A percentile compares a stretch with the other conserved stretches of the same genome.
Conservation (phyloP, 805 yeast species). For the Metschnikowia lochheadii region DNA sequence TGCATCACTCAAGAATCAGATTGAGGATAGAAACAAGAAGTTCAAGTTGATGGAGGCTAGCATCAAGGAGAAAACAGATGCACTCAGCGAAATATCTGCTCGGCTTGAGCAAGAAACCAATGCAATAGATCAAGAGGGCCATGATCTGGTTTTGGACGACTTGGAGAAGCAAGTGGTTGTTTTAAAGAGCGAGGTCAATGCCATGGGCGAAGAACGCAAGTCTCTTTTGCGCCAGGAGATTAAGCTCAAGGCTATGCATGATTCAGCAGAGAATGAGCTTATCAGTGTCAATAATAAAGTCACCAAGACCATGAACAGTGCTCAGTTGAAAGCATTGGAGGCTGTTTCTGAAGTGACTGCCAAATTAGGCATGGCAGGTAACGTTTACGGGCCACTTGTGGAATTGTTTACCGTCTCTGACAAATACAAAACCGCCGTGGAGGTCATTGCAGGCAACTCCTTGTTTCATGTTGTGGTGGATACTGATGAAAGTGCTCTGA, state of each 20-base stretch:
- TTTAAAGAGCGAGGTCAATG: constrained; percentile 39
- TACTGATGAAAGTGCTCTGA: constrained; percentile 75
- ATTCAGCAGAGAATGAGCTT: constrained; percentile 53
- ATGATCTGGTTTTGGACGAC: constrained; percentile 4
- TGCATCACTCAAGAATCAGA: constrained; percentile 24
- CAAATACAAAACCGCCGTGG: constrained; percentile 80
- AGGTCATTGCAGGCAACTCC: constrained; percentile 83
- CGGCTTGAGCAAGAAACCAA: constrained; percentile 4
- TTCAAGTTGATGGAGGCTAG: background rate
- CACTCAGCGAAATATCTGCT: constrained; percentile 12
- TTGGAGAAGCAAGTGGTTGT: constrained; percentile 35
- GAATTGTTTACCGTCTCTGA: constrained; percentile 78
- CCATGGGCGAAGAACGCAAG: constrained; percentile 63
- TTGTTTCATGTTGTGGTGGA: constrained; percentile 89
- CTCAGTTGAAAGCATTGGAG: constrained; percentile 63
- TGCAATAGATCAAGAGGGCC: constrained; percentile 2
- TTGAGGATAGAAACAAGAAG: constrained; percentile 2
- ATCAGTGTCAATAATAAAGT: constrained; percentile 56
- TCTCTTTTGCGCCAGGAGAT: constrained; percentile 77
- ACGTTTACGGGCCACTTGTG: constrained; percentile 80
- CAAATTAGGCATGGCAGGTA: constrained; percentile 49
- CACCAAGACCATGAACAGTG: constrained; percentile 70
- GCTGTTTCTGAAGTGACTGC: constrained; percentile 63
- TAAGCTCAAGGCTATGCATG: constrained; percentile 52
- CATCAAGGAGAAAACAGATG: constrained; percentile 18